These are phyloP conservation scores for Gastrolobium villosum DNA, from an alignment of 306 rosid genomes.

Conservation along the genomic window DNA sequence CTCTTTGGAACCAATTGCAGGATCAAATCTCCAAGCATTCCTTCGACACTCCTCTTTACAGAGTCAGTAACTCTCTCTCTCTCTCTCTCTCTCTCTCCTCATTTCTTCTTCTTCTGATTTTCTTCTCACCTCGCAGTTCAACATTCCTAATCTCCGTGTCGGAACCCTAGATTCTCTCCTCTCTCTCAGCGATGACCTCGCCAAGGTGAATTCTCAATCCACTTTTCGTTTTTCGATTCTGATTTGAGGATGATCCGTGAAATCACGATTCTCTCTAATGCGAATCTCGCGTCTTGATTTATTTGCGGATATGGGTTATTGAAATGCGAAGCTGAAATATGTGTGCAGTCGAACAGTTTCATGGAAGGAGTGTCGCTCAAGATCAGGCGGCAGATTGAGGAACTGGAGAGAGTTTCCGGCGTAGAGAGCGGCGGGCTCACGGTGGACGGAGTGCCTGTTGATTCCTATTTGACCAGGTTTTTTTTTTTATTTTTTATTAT, in stretches of 20 bases:
- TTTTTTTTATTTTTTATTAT: background rate
- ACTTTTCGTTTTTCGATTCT: background rate
- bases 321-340: constrained; percentile 24
- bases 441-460: constrained; percentile 96
- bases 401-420: constrained; percentile 77
- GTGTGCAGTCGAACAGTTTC: constrained; percentile 80
- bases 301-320: background rate
- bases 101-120: background rate
- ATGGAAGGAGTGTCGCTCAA: constrained; percentile 88
- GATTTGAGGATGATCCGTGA: constrained; percentile 2
- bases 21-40: constrained; percentile 93
- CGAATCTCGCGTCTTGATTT: background rate
- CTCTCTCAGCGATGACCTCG: constrained; percentile 97
- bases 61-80: constrained; percentile 52
- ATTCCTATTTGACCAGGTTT: constrained; percentile 91
- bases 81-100: constrained; percentile 19
- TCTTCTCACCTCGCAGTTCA: constrained; percentile 61
- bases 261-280: background rate
- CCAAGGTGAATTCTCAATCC: constrained; percentile 62
- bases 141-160: constrained; percentile 91
- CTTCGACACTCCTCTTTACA: constrained; percentile 93
- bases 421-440: constrained; percentile 73
- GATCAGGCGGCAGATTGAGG: constrained; percentile 99
- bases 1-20: constrained; percentile 83
- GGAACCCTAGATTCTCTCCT: constrained; percentile 99